Conservation (phyloP, 371 early-diverging fungal genomes). For the Smittium culicis region DNA sequence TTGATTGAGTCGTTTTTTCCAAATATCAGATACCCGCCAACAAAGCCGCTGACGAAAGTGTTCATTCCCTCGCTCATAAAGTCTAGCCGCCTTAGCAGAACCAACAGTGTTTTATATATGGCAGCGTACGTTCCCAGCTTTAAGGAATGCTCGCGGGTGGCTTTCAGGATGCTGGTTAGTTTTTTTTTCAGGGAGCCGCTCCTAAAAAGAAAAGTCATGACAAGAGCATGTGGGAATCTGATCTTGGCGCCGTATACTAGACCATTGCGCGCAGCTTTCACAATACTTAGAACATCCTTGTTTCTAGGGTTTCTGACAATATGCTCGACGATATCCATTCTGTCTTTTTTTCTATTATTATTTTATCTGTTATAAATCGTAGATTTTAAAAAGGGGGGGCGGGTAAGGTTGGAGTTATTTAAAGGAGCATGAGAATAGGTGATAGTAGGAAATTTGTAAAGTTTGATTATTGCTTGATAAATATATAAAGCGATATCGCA, state of each 20-base stretch:
- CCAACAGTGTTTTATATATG: too few species aligned
- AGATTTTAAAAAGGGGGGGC: constrained; percentile 1
- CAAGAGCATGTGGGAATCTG: constrained; percentile 92
- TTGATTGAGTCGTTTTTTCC: too few species aligned
- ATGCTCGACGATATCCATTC: constrained; percentile 20
- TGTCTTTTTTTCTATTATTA: not conserved
- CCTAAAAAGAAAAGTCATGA: constrained; percentile 93
- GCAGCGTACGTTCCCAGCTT: too few species aligned
- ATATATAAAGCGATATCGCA: too few species aligned
- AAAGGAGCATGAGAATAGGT: too few species aligned
- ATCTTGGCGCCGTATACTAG: constrained; percentile 93
- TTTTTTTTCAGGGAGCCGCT: constrained; percentile 58
- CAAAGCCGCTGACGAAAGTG: too few species aligned
- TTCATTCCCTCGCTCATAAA: too few species aligned
- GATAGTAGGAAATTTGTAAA: too few species aligned
- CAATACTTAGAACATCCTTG: constrained; percentile 67
- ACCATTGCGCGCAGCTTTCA: constrained; percentile 92
- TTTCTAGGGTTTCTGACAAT: constrained; percentile 51
- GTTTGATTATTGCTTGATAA: too few species aligned
- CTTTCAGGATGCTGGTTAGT: constrained; percentile 56
- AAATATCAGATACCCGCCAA: too few species aligned
- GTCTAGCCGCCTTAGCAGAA: too few species aligned
- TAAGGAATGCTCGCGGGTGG: constrained; percentile 76
- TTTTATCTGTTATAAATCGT: not conserved
- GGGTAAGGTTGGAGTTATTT: too few species aligned